Percentiles rank a stretch among this genome's conserved stretches.
Evolutionary conservation across 768 basidiomycete species (phyloP).

Genomic region (Ramaria rubella): DNA sequence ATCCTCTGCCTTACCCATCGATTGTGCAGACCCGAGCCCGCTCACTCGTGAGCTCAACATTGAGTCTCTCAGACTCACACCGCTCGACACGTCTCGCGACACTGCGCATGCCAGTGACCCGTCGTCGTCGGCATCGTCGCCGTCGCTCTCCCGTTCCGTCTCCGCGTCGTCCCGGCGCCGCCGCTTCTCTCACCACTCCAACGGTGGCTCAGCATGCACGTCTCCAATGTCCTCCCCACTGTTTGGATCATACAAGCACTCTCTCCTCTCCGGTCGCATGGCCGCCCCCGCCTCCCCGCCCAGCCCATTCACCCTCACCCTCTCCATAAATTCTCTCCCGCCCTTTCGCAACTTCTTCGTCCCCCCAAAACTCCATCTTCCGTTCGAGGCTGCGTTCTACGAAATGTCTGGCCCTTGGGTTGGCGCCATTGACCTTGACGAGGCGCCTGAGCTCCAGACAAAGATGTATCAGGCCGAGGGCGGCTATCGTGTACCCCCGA

Average conservation of each 20-base stretch:
- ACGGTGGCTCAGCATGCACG: conserved; percentile 1
- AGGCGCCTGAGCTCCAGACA: conserved; percentile 11
- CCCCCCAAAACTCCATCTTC: conserved; percentile 14
- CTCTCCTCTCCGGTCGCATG: conserved; percentile 25
- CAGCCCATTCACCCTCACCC: conserved; percentile 11
- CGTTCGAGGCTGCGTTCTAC: conserved; percentile 18
- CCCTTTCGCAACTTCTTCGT: conserved; percentile 19
- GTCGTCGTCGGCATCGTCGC: neutral
- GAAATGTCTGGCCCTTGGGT: conserved; percentile 24
- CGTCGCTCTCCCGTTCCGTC: conserved; percentile 2
- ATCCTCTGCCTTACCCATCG: neutral
- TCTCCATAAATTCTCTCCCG: conserved; percentile 14
- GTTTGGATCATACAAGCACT: conserved; percentile 24
- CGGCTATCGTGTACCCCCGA: conserved; percentile 17
- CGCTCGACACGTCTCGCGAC: neutral
- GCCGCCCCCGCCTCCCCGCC: conserved; percentile 11
- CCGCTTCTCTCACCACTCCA: neutral
- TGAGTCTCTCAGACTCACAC: conserved; percentile 7
- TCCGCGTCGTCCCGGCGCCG: conserved; percentile 7
- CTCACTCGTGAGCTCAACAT: conserved; percentile 10
- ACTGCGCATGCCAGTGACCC: conserved; percentile 1
- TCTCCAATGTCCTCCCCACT: conserved; percentile 13
- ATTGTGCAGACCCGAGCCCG: conserved; percentile 6
- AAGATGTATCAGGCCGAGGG: conserved; percentile 21
- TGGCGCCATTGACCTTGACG: conserved; percentile 24